phyloP scores from a whole-genome alignment of 495 filamentous ascomycete species.

The Podospora fimiseda region DNA sequence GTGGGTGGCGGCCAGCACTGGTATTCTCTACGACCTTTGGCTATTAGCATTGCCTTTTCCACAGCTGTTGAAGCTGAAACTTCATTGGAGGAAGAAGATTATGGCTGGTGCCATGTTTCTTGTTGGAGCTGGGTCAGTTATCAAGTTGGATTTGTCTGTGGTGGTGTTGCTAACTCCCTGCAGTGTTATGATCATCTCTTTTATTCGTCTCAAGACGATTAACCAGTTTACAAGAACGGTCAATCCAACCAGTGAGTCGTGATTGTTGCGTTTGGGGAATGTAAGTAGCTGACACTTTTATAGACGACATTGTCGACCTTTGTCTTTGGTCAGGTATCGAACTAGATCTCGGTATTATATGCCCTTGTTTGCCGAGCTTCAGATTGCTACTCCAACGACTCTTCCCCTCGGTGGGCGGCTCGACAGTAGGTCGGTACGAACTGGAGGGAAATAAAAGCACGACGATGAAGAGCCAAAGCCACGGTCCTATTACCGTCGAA shows the following conservation, averaged over 20 bases:
- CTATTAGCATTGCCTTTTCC: constrained; percentile 33
- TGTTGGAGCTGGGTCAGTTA: constrained; percentile 30
- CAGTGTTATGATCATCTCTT: constrained; percentile 27
- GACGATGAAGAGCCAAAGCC: neutral
- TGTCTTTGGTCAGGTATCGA: constrained; percentile 28
- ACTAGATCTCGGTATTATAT: constrained; percentile 28
- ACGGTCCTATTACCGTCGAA: neutral
- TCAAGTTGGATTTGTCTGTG: neutral
- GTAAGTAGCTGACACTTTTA: neutral
- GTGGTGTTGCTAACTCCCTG: neutral
- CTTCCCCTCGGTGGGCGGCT: constrained; percentile 14
- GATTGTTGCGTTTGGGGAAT: neutral
- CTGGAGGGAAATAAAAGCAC: neutral
- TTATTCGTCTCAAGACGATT: constrained; percentile 28
- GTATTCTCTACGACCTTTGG: constrained; percentile 33
- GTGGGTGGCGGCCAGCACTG: constrained; percentile 26
- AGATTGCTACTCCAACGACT: constrained; percentile 21
- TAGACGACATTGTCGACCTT: constrained; percentile 26
- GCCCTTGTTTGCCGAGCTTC: constrained; percentile 26
- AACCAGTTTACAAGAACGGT: constrained; percentile 17
- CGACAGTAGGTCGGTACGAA: constrained; percentile 11
- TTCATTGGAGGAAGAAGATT: constrained; percentile 32
- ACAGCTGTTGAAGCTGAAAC: constrained; percentile 26
- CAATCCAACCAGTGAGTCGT: constrained; percentile 24
- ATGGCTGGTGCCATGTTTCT: constrained; percentile 32